phyloP scores from a whole-genome alignment of 2,329 filamentous ascomycete species.

The Xenoacremonium recifei region DNA sequence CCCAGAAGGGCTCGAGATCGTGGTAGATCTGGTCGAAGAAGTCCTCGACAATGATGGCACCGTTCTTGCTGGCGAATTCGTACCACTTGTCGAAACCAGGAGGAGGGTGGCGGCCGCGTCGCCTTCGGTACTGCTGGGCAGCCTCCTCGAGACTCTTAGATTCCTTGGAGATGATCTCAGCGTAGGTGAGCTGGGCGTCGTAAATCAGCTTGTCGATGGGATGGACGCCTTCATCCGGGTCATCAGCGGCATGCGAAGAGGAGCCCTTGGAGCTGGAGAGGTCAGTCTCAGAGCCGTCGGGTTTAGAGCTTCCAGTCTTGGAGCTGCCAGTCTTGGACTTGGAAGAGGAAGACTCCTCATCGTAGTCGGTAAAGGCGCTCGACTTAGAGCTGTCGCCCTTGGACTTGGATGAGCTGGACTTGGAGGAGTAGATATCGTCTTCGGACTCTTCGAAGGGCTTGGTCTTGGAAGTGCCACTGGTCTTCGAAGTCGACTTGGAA shows the following conservation, averaged over 20 bases:
- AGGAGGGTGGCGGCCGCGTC: slow-evolving; percentile 60
- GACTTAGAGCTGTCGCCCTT: not conserved
- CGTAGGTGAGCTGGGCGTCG: slow-evolving; percentile 41
- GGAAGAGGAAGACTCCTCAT: not conserved
- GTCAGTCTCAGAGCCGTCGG: too few species aligned
- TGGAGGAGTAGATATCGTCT: slow-evolving; percentile 1
- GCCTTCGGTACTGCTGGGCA: slow-evolving; percentile 56
- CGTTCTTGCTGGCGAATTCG: slow-evolving; percentile 49
- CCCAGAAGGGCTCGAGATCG: slow-evolving; percentile 60
- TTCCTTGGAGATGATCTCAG: slow-evolving; percentile 38
- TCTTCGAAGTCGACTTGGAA: not conserved
- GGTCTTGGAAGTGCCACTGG: not conserved
- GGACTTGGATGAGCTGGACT: slow-evolving; percentile 3
- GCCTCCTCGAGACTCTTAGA: slow-evolving; percentile 52
- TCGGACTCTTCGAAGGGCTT: not conserved
- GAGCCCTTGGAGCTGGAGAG: too few species aligned
- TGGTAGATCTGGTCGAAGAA: slow-evolving; percentile 65
- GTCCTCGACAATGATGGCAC: slow-evolving; percentile 58
- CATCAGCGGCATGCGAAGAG: not conserved
- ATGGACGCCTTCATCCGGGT: slow-evolving; percentile 29
- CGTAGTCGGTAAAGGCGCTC: slow-evolving; percentile 1
- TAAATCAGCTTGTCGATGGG: slow-evolving; percentile 54
- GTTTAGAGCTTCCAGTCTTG: too few species aligned
- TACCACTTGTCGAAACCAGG: slow-evolving; percentile 63
- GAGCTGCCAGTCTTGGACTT: not conserved